Evolutionary conservation across 768 basidiomycete species (phyloP).

Genomic region (Melanogaster broomeanus): DNA sequence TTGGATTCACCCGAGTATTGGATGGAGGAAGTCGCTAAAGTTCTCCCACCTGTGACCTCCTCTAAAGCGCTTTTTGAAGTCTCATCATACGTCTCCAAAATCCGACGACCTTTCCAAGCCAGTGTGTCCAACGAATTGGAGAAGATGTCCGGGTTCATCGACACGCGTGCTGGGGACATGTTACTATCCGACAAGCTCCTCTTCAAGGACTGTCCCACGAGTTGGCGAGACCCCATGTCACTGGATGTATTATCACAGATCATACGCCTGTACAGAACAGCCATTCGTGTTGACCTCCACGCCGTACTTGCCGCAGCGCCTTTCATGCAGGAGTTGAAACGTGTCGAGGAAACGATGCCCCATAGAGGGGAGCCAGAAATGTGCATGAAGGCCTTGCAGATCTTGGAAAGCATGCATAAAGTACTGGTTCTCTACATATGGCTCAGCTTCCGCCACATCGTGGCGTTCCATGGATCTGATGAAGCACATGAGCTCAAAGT

Average conservation of each 20-base stretch:
- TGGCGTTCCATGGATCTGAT: conserved; percentile 63
- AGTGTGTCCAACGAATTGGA: conserved; percentile 22
- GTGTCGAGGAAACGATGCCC: conserved; percentile 27
- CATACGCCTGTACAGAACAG: conserved; percentile 36
- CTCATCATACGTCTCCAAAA: conserved; percentile 45
- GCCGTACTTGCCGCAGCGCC: conserved; percentile 21
- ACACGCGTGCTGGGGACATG: conserved; percentile 37
- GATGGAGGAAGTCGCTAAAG: conserved; percentile 31
- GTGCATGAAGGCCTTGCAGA: conserved; percentile 20
- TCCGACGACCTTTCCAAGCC: conserved; percentile 47
- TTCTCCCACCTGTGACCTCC: conserved; percentile 45
- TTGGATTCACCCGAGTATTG: conserved; percentile 35
- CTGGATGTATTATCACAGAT: conserved; percentile 21
- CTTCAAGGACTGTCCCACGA: conserved; percentile 53
- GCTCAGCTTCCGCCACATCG: conserved; percentile 70
- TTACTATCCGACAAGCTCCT: conserved; percentile 45
- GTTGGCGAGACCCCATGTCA: conserved; percentile 39
- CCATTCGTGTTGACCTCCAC: conserved; percentile 22
- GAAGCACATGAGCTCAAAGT: conserved; percentile 55
- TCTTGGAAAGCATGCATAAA: conserved; percentile 80
- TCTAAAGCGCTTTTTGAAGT: conserved; percentile 50
- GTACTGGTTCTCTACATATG: conserved; percentile 80
- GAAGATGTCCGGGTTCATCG: conserved; percentile 45
- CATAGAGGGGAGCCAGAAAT: not conserved
- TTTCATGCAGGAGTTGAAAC: conserved; percentile 18